Conservation (phyloP, 768 basidiomycete genomes). For the Macrolepiota fuliginosa region DNA sequence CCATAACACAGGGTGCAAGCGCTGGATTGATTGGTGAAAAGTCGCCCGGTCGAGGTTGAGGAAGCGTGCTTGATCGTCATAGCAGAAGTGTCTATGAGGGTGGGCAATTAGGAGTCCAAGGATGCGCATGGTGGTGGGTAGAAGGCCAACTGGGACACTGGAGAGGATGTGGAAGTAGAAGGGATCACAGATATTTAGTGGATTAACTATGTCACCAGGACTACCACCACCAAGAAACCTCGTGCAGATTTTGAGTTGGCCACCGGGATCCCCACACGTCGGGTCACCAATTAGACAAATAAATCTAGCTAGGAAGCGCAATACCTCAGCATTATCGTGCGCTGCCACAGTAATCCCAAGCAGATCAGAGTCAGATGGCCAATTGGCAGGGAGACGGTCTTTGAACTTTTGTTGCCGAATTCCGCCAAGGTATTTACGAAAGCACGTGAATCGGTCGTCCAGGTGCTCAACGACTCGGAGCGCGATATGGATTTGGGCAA, state of each 20-base stretch:
- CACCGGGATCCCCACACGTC: neutral
- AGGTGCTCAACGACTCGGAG: neutral
- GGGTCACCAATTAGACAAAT: neutral
- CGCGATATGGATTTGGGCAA: neutral
- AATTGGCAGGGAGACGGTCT: neutral
- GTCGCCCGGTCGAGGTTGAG: neutral
- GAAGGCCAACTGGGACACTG: neutral
- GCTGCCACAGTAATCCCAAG: neutral
- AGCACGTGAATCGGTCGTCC: neutral
- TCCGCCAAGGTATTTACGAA: neutral
- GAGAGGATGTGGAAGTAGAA: neutral
- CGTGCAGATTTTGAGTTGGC: neutral
- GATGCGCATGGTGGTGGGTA: conserved; percentile 6
- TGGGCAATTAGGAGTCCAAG: neutral
- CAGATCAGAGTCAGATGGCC: neutral
- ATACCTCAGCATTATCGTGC: neutral
- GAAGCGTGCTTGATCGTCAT: neutral
- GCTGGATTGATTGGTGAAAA: neutral
- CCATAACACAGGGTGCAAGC: too few relatives aligned
- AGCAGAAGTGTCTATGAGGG: neutral
- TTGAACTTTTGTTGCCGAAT: neutral
- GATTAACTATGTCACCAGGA: neutral
- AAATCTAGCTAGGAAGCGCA: neutral
- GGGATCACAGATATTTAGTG: neutral
- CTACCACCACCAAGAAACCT: neutral